A percentile compares a stretch with the other conserved stretches of the same genome.
Evolutionary conservation across 495 filamentous ascomycete genomes (phyloP).

Genomic region (Aspergillus campestris): DNA sequence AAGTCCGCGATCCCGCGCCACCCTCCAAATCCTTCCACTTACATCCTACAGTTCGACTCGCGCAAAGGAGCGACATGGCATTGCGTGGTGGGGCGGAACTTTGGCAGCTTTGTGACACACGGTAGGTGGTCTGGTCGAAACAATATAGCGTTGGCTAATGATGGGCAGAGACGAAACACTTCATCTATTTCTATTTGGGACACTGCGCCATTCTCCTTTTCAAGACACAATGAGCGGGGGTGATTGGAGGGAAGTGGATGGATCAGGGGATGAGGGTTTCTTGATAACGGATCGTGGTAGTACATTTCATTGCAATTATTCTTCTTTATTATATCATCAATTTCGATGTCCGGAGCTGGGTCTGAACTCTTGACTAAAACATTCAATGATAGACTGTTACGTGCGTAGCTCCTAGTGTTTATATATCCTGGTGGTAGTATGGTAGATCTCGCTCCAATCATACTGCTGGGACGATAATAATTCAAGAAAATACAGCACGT

Average conservation of each 20-base stretch:
- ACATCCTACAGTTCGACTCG: slow-evolving; percentile 63
- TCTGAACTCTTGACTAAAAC: too few relatives aligned
- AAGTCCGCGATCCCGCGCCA: slow-evolving; percentile 44
- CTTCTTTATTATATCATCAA: too few relatives aligned
- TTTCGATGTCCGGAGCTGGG: too few relatives aligned
- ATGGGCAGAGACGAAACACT: slow-evolving; percentile 87
- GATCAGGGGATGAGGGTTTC: not conserved
- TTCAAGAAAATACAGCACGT: not conserved
- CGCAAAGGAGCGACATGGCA: slow-evolving; percentile 95
- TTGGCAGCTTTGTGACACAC: slow-evolving; percentile 97
- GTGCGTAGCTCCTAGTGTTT: too few relatives aligned
- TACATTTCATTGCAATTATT: too few relatives aligned
- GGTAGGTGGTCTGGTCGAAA: slow-evolving; percentile 43
- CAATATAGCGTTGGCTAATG: slow-evolving; percentile 3
- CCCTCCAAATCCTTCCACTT: slow-evolving; percentile 11
- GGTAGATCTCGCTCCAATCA: not conserved
- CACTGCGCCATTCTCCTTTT: slow-evolving; percentile 98
- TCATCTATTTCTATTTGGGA: slow-evolving; percentile 99
- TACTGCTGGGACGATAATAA: not conserved
- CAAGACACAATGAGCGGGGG: slow-evolving; percentile 76
- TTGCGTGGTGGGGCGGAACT: slow-evolving; percentile 97
- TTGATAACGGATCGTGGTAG: not conserved
- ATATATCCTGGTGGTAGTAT: too few relatives aligned
- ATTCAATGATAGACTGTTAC: too few relatives aligned
- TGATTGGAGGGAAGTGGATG: not conserved